These are phyloP conservation scores for Fusarium coicis DNA, from an alignment of 2,329 filamentous ascomycete species.

Conservation along the genomic window DNA sequence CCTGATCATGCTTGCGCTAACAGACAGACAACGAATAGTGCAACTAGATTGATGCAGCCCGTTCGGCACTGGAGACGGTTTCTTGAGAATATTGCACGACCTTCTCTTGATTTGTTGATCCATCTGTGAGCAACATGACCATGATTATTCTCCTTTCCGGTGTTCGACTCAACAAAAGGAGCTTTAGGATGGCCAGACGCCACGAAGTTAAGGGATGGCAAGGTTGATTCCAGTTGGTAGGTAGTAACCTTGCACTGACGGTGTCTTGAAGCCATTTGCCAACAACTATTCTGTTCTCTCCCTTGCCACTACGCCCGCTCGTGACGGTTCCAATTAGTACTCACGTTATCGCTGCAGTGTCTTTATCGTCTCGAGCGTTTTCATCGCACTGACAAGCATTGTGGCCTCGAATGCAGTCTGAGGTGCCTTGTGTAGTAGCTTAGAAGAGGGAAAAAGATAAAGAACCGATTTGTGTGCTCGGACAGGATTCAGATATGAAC, in stretches of 20 bases:
- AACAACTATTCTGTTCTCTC: constrained; percentile 5
- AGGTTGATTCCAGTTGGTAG: not conserved
- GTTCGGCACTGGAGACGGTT: not conserved
- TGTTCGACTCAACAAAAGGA: constrained; percentile 30
- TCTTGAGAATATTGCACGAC: constrained; percentile 7
- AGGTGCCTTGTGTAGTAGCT: not conserved
- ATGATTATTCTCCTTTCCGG: not conserved
- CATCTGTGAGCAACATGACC: constrained; percentile 7
- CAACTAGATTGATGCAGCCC: not conserved
- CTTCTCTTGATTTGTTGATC: constrained; percentile 25
- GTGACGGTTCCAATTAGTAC: not conserved
- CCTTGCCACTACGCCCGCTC: constrained; percentile 8
- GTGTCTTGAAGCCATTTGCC: constrained; percentile 23
- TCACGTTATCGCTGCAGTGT: not conserved
- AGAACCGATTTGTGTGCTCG: not conserved
- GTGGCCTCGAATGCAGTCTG: constrained; percentile 4
- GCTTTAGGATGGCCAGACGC: constrained; percentile 15
- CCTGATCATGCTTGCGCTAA: constrained; percentile 28
- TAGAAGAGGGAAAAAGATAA: not conserved
- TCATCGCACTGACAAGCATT: not conserved
- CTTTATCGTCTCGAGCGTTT: not conserved
- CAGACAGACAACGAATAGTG: constrained; percentile 3
- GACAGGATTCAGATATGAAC: not conserved
- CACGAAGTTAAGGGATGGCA: constrained; percentile 22
- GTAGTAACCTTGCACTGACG: not conserved